Evolutionary conservation across 2,329 filamentous ascomycete species (phyloP).

Genomic region (Coniochaeta ligniaria): DNA sequence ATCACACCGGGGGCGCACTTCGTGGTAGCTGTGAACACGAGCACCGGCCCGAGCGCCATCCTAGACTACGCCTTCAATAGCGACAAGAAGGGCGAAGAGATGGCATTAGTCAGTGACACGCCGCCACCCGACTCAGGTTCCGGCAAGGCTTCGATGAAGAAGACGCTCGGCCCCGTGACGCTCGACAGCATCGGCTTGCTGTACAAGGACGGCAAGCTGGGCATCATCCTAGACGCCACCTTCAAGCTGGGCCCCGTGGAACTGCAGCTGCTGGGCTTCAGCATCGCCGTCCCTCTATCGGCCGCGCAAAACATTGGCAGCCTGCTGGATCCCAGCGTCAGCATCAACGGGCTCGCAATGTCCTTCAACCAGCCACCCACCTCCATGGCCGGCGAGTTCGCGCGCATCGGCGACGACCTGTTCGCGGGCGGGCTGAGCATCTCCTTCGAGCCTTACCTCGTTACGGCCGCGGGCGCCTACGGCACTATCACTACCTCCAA

Average conservation of each 20-base stretch:
- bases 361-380: constrained; percentile 26
- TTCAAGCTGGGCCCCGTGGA: constrained; percentile 26
- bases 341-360: constrained; percentile 22
- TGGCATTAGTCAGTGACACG: too few relatives aligned
- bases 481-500: constrained; percentile 12
- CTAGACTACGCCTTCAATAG: constrained; percentile 14
- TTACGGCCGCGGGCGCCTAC: constrained; percentile 32
- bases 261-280: constrained; percentile 25
- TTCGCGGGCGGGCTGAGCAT: constrained; percentile 28
- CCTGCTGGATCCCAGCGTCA: constrained; percentile 7
- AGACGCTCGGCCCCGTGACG: constrained; percentile 20
- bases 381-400: constrained; percentile 25
- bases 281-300: constrained; percentile 10
- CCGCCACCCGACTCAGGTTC: background rate
- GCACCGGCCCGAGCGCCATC: constrained; percentile 3
- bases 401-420: constrained; percentile 16
- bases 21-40: constrained; percentile 9
- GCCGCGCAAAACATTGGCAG: constrained; percentile 1
- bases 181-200: constrained; percentile 26
- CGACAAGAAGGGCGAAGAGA: background rate
- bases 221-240: constrained; percentile 23
- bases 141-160: constrained; percentile 17
- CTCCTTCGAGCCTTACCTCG: constrained; percentile 22
- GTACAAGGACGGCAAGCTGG: constrained; percentile 17
- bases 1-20: constrained; percentile 15